A percentile compares a stretch with the other conserved stretches of the same genome.
Evolutionary conservation across 345 rosid species (phyloP).

Genomic region (Gossypium longicalyx): DNA sequence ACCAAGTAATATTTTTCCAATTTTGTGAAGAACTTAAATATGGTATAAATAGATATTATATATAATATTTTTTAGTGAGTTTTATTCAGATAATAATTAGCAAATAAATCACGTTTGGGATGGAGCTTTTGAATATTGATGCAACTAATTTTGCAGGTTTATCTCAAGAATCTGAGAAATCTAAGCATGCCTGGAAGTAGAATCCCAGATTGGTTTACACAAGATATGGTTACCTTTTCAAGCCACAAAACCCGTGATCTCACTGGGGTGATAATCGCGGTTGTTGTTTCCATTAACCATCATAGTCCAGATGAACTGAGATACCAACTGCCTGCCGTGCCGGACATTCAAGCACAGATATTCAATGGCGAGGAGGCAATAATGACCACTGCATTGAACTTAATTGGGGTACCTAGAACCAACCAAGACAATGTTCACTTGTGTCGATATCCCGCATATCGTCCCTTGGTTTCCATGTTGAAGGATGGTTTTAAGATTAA

Average conservation of each 20-base stretch:
- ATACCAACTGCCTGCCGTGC: constrained; percentile 27
- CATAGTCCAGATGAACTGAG: constrained; percentile 25
- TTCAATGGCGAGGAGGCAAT: neutral
- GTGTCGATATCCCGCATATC: constrained; percentile 33
- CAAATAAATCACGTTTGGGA: too few species aligned
- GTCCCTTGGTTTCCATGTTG: constrained; percentile 33
- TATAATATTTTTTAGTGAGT: too few species aligned
- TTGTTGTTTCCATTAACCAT: constrained; percentile 40
- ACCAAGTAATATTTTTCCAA: too few species aligned
- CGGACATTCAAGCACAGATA: constrained; percentile 40
- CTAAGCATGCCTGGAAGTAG: constrained; percentile 57
- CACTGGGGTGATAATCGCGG: constrained; percentile 41
- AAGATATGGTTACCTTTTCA: constrained; percentile 26
- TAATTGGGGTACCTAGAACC: constrained; percentile 47
- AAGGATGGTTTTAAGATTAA: constrained; percentile 34
- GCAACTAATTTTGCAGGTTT: constrained; percentile 27
- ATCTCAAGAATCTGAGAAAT: constrained; percentile 34
- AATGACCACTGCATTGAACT: constrained; percentile 15
- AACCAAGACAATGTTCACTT: constrained; percentile 48
- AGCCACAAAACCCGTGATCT: constrained; percentile 36
- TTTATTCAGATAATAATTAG: too few species aligned
- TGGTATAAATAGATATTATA: too few species aligned
- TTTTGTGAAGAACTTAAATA: too few species aligned
- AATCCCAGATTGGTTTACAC: constrained; percentile 54
- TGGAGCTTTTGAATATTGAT: neutral